phyloP scores from a whole-genome alignment of 1,284 basidiomycete genomes.

The Cryptococcus hybrid region DNA sequence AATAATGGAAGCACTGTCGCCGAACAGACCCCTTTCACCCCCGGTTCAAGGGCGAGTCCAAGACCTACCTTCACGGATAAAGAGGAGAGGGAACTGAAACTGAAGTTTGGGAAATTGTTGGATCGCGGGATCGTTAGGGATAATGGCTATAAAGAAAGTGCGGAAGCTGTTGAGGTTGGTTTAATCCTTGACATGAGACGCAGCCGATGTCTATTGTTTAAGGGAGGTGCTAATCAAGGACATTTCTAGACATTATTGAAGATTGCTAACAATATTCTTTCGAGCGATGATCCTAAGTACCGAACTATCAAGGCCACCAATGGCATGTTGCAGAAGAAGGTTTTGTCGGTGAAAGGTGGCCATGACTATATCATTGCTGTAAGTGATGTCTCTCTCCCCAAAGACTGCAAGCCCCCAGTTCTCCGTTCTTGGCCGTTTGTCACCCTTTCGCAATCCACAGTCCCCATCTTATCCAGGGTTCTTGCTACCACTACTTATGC shows the following conservation, averaged over 20 bases:
- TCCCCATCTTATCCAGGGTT: too few relatives aligned
- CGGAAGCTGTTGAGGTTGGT: constrained; percentile 45
- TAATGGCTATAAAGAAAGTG: constrained; percentile 35
- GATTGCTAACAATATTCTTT: constrained; percentile 41
- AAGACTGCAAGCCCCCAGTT: not conserved
- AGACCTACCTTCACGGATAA: constrained; percentile 10
- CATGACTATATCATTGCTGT: constrained; percentile 46
- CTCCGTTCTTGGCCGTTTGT: too few relatives aligned
- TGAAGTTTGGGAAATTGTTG: constrained; percentile 32
- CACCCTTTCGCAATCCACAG: too few relatives aligned
- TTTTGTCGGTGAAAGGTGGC: constrained; percentile 37
- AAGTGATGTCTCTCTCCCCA: constrained; percentile 7
- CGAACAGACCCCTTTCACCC: not conserved
- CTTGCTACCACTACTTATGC: not conserved
- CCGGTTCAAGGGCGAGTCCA: too few relatives aligned
- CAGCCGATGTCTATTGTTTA: not conserved
- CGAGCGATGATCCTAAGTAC: constrained; percentile 38
- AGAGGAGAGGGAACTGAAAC: constrained; percentile 27
- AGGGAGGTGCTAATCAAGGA: not conserved
- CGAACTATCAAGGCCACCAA: constrained; percentile 37
- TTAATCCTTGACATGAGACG: not conserved
- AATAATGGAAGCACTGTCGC: not conserved
- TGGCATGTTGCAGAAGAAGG: constrained; percentile 34
- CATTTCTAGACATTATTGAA: constrained; percentile 41
- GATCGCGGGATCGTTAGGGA: constrained; percentile 44